Evolutionary conservation across 2,329 filamentous ascomycete genomes (phyloP).

Genomic region (Corinectria fuckeliana): DNA sequence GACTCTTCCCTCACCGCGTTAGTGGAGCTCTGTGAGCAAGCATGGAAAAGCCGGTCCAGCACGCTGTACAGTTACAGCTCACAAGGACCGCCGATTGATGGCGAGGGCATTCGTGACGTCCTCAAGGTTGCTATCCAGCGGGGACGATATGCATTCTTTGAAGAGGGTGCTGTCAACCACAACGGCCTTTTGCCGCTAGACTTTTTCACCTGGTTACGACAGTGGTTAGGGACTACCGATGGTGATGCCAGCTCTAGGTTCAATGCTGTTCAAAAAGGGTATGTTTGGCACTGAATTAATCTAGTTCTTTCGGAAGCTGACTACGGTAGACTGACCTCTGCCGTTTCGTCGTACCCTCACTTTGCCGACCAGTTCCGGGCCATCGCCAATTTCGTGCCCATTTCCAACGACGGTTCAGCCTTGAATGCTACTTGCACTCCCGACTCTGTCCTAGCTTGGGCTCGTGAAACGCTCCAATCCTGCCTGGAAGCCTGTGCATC

Average conservation of each 20-base stretch:
- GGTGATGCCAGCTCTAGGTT: constrained; percentile 3
- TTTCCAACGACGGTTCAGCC: not conserved
- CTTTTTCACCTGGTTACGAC: constrained; percentile 20
- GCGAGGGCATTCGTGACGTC: not conserved
- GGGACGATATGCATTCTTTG: constrained; percentile 6
- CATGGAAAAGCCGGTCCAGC: not conserved
- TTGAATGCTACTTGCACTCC: not conserved
- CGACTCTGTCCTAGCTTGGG: constrained; percentile 15
- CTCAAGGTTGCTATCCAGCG: constrained; percentile 17
- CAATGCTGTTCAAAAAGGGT: constrained; percentile 2
- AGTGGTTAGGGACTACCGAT: constrained; percentile 6
- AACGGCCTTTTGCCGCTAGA: not conserved
- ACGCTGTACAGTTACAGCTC: too few relatives aligned
- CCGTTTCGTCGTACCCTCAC: constrained; percentile 7
- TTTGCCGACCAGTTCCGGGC: constrained; percentile 8
- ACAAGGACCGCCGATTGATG: not conserved
- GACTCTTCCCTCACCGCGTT: constrained; percentile 6
- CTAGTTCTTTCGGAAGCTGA: constrained; percentile 4
- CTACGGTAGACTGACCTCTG: constrained; percentile 4
- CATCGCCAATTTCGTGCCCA: constrained; percentile 12
- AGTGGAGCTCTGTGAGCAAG: not conserved
- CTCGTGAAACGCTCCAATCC: constrained; percentile 3
- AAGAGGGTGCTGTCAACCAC: constrained; percentile 7
- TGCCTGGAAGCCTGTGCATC: not conserved
- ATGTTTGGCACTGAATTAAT: not conserved